These are phyloP conservation scores for Suhomyces canberraensis DNA, from an alignment of 805 yeast genomes.

Conservation along the genomic window DNA sequence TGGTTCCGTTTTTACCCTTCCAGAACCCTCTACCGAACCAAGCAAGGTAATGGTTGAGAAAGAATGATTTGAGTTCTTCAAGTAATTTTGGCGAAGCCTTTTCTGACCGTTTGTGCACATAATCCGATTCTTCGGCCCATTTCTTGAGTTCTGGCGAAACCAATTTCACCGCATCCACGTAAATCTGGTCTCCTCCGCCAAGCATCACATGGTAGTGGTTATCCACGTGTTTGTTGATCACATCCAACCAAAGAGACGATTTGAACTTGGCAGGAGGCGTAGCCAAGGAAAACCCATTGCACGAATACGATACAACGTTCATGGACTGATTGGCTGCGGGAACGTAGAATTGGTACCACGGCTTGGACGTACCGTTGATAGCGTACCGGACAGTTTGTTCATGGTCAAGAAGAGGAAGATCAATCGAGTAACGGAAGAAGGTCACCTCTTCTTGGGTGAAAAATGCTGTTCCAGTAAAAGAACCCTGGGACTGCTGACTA, in stretches of 20 bases:
- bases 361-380: slow-evolving; percentile 42
- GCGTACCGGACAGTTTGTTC: slow-evolving; percentile 67
- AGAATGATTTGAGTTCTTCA: slow-evolving; percentile 59
- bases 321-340: slow-evolving; percentile 66
- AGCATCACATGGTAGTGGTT: slow-evolving; percentile 85
- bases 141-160: slow-evolving; percentile 50
- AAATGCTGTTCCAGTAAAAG: slow-evolving; percentile 45
- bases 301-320: slow-evolving; percentile 81
- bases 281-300: slow-evolving; percentile 83
- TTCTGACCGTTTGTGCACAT: slow-evolving; percentile 38
- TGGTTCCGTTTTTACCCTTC: slow-evolving; percentile 65
- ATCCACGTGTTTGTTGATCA: slow-evolving; percentile 57
- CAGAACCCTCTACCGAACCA: slow-evolving; percentile 94
- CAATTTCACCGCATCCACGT: slow-evolving; percentile 75
- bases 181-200: slow-evolving; percentile 97
- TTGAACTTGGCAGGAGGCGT: slow-evolving; percentile 65
- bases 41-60: slow-evolving; percentile 66
- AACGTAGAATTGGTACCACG: slow-evolving; percentile 58
- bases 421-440: slow-evolving; percentile 67
- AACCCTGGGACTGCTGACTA: slow-evolving; percentile 28
- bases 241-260: slow-evolving; percentile 85
- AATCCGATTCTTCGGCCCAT: slow-evolving; percentile 60
- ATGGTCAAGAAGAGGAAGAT: slow-evolving; percentile 41
- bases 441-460: slow-evolving; percentile 42
- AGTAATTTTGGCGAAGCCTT: slow-evolving; percentile 47